phyloP scores from a whole-genome alignment of 2,329 filamentous ascomycete species.

The Chaetomium strumarium region DNA sequence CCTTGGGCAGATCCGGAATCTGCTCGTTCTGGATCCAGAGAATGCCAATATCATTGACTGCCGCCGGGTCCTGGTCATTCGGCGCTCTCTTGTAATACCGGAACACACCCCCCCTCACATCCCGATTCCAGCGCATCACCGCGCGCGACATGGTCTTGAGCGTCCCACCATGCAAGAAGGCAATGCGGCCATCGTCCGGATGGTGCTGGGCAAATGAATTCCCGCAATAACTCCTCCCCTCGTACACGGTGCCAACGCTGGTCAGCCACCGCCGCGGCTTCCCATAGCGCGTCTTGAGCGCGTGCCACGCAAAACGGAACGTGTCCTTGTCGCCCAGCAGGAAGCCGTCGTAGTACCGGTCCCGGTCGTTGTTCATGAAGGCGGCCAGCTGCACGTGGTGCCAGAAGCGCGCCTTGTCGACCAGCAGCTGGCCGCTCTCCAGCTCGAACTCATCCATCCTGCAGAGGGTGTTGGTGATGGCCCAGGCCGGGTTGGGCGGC shows the following conservation, averaged over 20 bases:
- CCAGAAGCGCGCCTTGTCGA: slow-evolving; percentile 10
- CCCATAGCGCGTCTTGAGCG: slow-evolving; percentile 3
- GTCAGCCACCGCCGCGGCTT: slow-evolving; percentile 1
- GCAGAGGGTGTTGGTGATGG: slow-evolving; percentile 8
- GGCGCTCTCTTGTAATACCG: slow-evolving; percentile 3
- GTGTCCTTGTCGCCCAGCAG: slow-evolving; percentile 11
- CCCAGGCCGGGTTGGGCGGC: slow-evolving; percentile 10
- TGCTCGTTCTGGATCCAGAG: neutral
- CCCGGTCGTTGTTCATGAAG: slow-evolving; percentile 4
- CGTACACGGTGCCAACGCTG: neutral
- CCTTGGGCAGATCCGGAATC: neutral
- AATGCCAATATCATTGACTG: neutral
- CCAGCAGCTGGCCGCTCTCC: slow-evolving; percentile 10
- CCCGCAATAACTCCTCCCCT: slow-evolving; percentile 4
- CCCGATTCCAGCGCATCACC: slow-evolving; percentile 2
- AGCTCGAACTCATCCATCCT: slow-evolving; percentile 11
- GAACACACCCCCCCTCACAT: neutral
- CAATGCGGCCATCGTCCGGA: slow-evolving; percentile 2
- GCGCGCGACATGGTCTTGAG: neutral
- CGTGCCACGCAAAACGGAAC: slow-evolving; percentile 10
- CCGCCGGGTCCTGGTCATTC: neutral
- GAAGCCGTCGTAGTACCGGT: slow-evolving; percentile 6
- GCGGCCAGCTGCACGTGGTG: slow-evolving; percentile 9
- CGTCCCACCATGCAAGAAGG: slow-evolving; percentile 6
- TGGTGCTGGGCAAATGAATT: slow-evolving; percentile 8